Percentiles rank a stretch among this genome's conserved stretches.
phyloP scores from a whole-genome alignment of 192 early-diverging fungal genomes.

The Chytriomyces sp. region DNA sequence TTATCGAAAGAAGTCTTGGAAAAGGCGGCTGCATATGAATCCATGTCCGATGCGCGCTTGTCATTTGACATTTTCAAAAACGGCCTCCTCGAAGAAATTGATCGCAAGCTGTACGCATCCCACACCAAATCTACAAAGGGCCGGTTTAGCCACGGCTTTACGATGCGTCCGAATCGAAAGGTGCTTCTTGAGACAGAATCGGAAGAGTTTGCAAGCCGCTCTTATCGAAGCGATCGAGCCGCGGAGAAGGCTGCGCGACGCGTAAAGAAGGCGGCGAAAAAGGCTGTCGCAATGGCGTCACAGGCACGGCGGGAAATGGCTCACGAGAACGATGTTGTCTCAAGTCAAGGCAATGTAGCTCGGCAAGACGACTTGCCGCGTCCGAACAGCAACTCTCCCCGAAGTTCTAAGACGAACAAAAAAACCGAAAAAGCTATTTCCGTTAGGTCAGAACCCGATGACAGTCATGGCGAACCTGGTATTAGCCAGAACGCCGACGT shows the following conservation, averaged over 20 bases:
- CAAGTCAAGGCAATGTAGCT: too few relatives aligned
- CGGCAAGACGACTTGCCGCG: not conserved
- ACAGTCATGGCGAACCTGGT: not conserved
- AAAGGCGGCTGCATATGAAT: conserved; percentile 17
- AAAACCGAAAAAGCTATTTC: too few relatives aligned
- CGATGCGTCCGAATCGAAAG: not conserved
- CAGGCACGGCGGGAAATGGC: not conserved
- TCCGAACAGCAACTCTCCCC: too few relatives aligned
- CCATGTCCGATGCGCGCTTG: not conserved
- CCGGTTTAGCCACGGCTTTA: not conserved
- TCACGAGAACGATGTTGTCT: not conserved
- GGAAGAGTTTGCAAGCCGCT: not conserved
- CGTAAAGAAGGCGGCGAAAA: not conserved
- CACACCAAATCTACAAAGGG: not conserved
- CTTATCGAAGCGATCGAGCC: not conserved
- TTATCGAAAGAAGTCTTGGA: conserved; percentile 13
- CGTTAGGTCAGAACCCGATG: not conserved
- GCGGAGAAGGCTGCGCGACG: not conserved
- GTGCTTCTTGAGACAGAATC: not conserved
- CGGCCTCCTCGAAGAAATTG: conserved; percentile 17
- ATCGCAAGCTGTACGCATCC: conserved; percentile 16
- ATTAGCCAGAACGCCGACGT: not conserved
- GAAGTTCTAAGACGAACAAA: too few relatives aligned
- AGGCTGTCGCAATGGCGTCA: not conserved
- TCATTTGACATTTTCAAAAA: conserved; percentile 1